Evolutionary conservation across 495 filamentous ascomycete species (phyloP), one percentile per base, ranked within the genome.

Genomic region (Penicillium antarcticum): DNA sequence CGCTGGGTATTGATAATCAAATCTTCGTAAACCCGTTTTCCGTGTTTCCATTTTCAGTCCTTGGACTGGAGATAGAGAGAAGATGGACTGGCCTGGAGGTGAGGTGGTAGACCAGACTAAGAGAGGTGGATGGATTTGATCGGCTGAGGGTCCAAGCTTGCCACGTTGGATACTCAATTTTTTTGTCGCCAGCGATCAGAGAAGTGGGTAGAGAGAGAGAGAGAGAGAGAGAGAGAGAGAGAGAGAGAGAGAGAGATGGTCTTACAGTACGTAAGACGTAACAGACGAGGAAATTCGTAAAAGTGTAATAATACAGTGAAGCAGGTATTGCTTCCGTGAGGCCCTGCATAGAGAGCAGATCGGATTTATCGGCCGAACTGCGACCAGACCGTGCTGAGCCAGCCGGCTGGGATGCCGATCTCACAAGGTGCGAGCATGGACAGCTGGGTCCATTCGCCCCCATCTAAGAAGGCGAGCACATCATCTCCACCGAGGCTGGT

Each of bases 401-500:
- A 77, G 14, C 74, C 71, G 14, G 60, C 45, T 0, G 72, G 67
- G 21, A 70, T 53, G 2, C 71, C 71, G 12, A 70, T 56, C 40
- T 73, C 71, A 0, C 72, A 70, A 10, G 67, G 60, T 17, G 61
- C 46, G 26, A 63, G 58, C 12, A 58, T 45, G 4, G 65, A 59
- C 34, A 70, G 46, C 26, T 76, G 69, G 5, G 68, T 56, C 53
- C 67, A 65, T n/a, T 77, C 73, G 17, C 69, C 63, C 10, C 75
- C 77, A 39, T 73, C 74, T 14, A 78, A 55, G 57, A 78, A 77
- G 5, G 70, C 71, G 16, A 77, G 52, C 8, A 79, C 64, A 37
- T 78, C 76, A 29, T 78, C 77, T 2, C 74, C 71, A 5, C 75
- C 68, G 12, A 76, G 63, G 40, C 72, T 74, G 3, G 63, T 68